A percentile compares a stretch with the other conserved stretches of the same genome.
Conservation (phyloP, 306 rosid species). For the Trifolium repens region DNA sequence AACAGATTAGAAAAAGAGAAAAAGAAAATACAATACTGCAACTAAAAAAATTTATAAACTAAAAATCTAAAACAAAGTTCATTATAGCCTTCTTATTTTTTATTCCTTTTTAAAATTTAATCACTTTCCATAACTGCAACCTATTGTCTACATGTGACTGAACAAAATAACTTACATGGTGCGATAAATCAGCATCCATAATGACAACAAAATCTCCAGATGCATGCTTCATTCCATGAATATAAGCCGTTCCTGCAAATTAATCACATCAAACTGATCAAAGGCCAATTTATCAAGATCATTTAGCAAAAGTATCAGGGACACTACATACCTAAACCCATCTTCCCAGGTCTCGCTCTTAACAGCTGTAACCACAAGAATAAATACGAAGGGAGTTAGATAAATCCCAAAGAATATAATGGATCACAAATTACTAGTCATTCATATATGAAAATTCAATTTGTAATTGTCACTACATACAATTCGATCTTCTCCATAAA, state of each 20-base stretch:
- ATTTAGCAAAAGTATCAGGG: conserved; percentile 4
- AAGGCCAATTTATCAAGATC: conserved; percentile 22
- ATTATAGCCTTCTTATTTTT: not conserved
- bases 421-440: not conserved
- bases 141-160: conserved; percentile 2
- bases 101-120: conserved; percentile 25
- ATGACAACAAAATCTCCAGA: conserved; percentile 92
- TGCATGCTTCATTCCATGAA: conserved; percentile 95
- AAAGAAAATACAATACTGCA: conserved; percentile 15
- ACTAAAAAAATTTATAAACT: conserved; percentile 10
- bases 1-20: conserved; percentile 40
- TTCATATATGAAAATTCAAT: conserved; percentile 19
- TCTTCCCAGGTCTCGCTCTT: conserved; percentile 88
- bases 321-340: conserved; percentile 78
- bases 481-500: conserved; percentile 87
- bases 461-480: conserved; percentile 52
- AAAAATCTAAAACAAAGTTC: conserved; percentile 18
- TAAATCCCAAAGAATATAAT: conserved; percentile 11
- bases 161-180: conserved; percentile 66
- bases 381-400: not conserved
- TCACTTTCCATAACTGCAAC: conserved; percentile 28
- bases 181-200: conserved; percentile 97
- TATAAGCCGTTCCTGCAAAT: conserved; percentile 89
- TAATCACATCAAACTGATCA: conserved; percentile 33
- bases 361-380: conserved; percentile 59